phyloP scores from a whole-genome alignment of 345 rosid genomes.

The Cardiospermum halicacabum region DNA sequence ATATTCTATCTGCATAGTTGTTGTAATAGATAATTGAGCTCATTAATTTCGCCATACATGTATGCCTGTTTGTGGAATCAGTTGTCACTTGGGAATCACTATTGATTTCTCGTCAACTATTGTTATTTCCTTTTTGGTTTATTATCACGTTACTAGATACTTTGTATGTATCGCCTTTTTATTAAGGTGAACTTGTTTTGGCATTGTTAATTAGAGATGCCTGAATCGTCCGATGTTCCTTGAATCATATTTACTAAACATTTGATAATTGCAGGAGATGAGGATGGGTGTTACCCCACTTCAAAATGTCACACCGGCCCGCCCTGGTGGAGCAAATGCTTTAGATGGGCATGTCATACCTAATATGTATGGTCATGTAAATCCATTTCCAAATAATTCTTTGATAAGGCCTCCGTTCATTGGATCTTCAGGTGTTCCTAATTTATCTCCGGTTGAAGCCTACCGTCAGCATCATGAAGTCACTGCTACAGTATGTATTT shows the following conservation, averaged over 20 bases:
- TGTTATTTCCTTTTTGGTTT: neutral
- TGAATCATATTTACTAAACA: neutral
- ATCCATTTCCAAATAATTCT: slow-evolving; percentile 48
- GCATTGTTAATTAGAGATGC: neutral
- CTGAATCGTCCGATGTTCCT: neutral
- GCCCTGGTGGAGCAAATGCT: slow-evolving; percentile 41
- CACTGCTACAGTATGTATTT: slow-evolving; percentile 60
- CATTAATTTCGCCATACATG: neutral
- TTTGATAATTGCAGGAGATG: slow-evolving; percentile 43
- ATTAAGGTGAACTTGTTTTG: neutral
- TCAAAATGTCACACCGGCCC: slow-evolving; percentile 43
- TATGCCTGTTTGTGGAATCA: neutral
- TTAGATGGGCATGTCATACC: slow-evolving; percentile 43
- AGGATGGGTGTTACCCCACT: slow-evolving; percentile 40
- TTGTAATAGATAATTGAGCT: neutral
- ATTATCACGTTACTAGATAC: neutral
- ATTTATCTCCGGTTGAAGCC: slow-evolving; percentile 61
- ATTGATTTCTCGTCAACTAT: neutral
- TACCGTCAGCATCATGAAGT: slow-evolving; percentile 88
- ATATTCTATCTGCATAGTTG: neutral
- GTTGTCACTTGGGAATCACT: neutral
- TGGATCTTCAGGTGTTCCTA: slow-evolving; percentile 39
- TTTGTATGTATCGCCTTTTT: neutral
- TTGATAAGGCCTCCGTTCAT: slow-evolving; percentile 40
- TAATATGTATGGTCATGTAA: slow-evolving; percentile 41